Conservation (phyloP, 192 early-diverging fungal genomes). For the Backusella tarrabulga region DNA sequence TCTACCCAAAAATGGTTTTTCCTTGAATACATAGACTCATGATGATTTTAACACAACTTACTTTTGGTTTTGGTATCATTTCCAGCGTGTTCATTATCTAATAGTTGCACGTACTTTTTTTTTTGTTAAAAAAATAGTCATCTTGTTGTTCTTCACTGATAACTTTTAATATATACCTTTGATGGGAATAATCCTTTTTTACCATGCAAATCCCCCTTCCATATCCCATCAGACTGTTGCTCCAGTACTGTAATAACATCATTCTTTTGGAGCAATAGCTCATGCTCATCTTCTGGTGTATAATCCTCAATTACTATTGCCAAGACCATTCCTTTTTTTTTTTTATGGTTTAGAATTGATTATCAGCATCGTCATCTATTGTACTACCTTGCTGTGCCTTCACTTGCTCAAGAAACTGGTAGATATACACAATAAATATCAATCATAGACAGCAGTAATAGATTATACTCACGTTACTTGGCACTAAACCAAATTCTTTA, state of each 20-base stretch:
- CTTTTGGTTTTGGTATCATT: slow-evolving; percentile 1
- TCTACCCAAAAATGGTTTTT: slow-evolving; percentile 1
- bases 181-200: slow-evolving; percentile 65
- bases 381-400: not conserved
- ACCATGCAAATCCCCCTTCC: slow-evolving; percentile 65
- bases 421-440: not conserved
- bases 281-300: slow-evolving; percentile 55
- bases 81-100: not conserved
- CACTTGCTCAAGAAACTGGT: slow-evolving; percentile 22
- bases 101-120: slow-evolving; percentile 13
- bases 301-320: slow-evolving; percentile 71
- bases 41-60: not conserved
- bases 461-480: slow-evolving; percentile 41
- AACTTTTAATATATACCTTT: slow-evolving; percentile 36
- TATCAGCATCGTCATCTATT: not conserved
- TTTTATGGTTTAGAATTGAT: not conserved
- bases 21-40: not conserved
- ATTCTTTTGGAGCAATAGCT: slow-evolving; percentile 61
- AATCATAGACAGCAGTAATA: not conserved
- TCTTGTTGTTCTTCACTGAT: not conserved
- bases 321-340: slow-evolving; percentile 20
- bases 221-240: slow-evolving; percentile 63
- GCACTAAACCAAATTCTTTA: slow-evolving; percentile 38
- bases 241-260: slow-evolving; percentile 66
- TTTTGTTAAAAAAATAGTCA: not conserved